These are phyloP conservation scores for Cutaneotrichosporon mucoides DNA, from an alignment of 1,284 basidiomycete species.

Conservation along the genomic window DNA sequence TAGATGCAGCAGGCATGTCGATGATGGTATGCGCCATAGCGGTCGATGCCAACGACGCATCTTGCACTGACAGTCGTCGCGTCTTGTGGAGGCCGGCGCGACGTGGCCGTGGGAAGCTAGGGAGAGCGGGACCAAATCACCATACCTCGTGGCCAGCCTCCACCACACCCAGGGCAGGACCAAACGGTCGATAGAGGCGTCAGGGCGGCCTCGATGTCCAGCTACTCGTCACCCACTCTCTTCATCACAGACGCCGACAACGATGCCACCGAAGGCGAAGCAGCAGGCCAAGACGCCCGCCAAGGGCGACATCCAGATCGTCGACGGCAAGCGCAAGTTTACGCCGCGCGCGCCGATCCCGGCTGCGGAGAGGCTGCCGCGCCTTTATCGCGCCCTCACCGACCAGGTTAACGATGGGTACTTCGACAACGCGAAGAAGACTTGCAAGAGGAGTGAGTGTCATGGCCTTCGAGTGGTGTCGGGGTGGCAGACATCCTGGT, in stretches of 20 bases:
- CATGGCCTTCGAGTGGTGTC: no score
- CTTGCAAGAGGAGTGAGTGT: constrained; percentile 76
- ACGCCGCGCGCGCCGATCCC: constrained; percentile 57
- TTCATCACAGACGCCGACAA: neutral
- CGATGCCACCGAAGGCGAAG: constrained; percentile 6
- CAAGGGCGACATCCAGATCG: neutral
- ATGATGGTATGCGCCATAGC: constrained; percentile 4
- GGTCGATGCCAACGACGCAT: neutral
- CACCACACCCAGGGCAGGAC: no score
- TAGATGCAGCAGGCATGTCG: constrained; percentile 4
- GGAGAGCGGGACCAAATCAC: no score
- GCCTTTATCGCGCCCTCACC: constrained; percentile 69
- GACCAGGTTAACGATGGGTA: constrained; percentile 80
- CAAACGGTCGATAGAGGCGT: no score
- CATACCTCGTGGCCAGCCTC: no score
- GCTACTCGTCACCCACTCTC: no score
- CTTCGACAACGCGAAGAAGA: constrained; percentile 74
- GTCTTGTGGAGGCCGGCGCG: no score
- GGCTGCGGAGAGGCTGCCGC: constrained; percentile 60
- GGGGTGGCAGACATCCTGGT: no score
- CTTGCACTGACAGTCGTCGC: no score
- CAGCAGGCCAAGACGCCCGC: neutral
- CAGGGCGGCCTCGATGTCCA: no score
- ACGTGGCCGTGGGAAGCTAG: no score
- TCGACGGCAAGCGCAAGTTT: constrained; percentile 19